phyloP scores from a whole-genome alignment of 768 basidiomycete species.

The Boletus tylopilopsis region DNA sequence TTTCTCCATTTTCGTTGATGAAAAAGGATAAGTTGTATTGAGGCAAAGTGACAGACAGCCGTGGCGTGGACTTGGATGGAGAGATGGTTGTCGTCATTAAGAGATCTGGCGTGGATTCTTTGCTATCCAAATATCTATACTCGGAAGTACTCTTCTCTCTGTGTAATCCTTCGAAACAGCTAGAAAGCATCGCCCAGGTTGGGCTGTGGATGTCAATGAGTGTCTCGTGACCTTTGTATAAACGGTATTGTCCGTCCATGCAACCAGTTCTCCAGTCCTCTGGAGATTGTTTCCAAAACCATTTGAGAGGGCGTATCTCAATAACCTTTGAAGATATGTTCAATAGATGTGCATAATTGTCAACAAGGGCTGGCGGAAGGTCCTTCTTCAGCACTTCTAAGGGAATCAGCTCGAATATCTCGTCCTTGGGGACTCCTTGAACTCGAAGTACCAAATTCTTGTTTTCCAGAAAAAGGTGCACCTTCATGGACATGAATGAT shows the following conservation, averaged over 20 bases:
- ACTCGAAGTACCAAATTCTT: conserved; percentile 7
- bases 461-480: conserved; percentile 10
- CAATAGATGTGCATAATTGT: conserved; percentile 22
- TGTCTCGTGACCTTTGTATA: neutral
- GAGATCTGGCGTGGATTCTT: neutral
- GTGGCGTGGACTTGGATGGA: no score
- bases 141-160: neutral
- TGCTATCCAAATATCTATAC: no score
- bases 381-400: conserved; percentile 7
- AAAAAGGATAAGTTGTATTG: neutral
- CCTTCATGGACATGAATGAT: conserved; percentile 1
- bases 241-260: neutral
- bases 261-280: conserved; percentile 20
- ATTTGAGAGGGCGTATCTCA: conserved; percentile 21
- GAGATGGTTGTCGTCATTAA: neutral
- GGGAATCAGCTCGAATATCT: conserved; percentile 20
- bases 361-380: conserved; percentile 14
- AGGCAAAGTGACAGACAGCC: neutral
- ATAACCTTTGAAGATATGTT: conserved; percentile 10
- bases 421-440: neutral
- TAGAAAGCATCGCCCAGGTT: no score
- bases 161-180: neutral
- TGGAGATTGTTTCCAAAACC: conserved; percentile 14
- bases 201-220: conserved; percentile 17
- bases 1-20: no score